Base-by-base conservation (phyloP, 1,284 basidiomycete genomes). In the Sanguinoderma infundibulare region DNA sequence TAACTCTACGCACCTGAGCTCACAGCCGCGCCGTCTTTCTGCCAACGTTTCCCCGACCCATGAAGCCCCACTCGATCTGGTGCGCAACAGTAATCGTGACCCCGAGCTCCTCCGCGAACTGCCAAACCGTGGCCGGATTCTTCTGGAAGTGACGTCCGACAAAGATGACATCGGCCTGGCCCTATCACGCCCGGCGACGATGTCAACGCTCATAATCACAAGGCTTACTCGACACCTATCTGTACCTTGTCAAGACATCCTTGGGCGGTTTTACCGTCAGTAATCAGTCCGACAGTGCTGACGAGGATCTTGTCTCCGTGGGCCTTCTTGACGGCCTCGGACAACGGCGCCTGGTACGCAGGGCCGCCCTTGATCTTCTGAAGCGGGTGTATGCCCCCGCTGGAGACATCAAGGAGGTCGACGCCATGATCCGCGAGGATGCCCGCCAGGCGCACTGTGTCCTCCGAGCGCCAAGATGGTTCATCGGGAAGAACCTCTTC, bases 271-370 rank as follows among this genome's bases (percentile, higher is more conserved):
- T 78, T 70, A 2, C 86, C 84, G 39, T 77, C 77, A 0, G 81
- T 82, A 69, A 92, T 89, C 38, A 81, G 73, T 2, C 90, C 90
- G n/a, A 92, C 89, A 5, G 85, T 74, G 15, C 82, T 81, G 54
- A 87, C 78, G 10, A 82, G 71, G 60, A 87, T 70, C 58, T 77
- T 74, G 64, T 73, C 70, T 34, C 76, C 77, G 52, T 71, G 62
- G 0, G 76, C 73, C 61, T 80, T 74, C 76, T 83, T 85, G 69
- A 87, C 77, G 30, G 78, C 77, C 59, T 79, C 78, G 2, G 86
- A 79, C 63, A 86, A 82, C 3, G 77, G 79, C 9, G 83, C 77
- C 67, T 80, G 82, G 69, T 83, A 84, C 2, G 77, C 77, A 0
- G 82, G 81, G 1, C 61, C 64, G 22, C 62, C 63, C 36, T 63